Evolutionary conservation across 1,139 yeast species (phyloP), one percentile per base, ranked within the genome.

Genomic region (Saccharomyces hybrid): DNA sequence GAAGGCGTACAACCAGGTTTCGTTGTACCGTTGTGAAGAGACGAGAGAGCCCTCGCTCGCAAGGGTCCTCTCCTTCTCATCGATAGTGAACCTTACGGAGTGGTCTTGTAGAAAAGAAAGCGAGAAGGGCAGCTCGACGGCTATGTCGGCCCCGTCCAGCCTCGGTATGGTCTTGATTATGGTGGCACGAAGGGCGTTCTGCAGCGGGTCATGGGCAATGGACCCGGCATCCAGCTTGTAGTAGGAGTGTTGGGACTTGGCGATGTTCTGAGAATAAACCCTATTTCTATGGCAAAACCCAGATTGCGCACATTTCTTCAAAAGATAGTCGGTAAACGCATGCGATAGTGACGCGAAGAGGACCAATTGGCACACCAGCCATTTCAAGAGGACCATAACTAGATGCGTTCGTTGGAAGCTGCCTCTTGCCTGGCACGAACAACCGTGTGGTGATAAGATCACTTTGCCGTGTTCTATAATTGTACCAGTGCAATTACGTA

Each of bases 251-350:
- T 73, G 68, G 1, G 66, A 59, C 5, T 66, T 62, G 1, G 67
- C 58, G 14, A 85, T 77, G 51, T 76, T 70, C n/a, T 68, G 64
- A 1, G 95, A 91, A 68, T 79, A 90, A 57, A 81, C 82, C 53
- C 95, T 74, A 65, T 93, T 89, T 66, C 99, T 77, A 52, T 78
- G 74, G 68, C 99, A 93, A 68, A 93, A 91, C 7, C 97, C 95
- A 23, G 91, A 80, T 62, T 87, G 84, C 9, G 76, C 82, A 72
- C 99, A 93, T 14, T 79, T 81, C 70, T 88, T 88, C 75, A 91
- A 88, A 55, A 90, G 71, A 63, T 66, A 62, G 47, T 67, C 69
- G 3, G 66, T 59, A 50, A 68, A 67, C 9, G 62, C 68, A 27
- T 16, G 14, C 8, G 57, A 48, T 3, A 55, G 48, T 8, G 53